Percentiles rank a stretch among this genome's conserved stretches.
Conservation (phyloP, 768 basidiomycete species). For the Daedaleopsis sinensis region DNA sequence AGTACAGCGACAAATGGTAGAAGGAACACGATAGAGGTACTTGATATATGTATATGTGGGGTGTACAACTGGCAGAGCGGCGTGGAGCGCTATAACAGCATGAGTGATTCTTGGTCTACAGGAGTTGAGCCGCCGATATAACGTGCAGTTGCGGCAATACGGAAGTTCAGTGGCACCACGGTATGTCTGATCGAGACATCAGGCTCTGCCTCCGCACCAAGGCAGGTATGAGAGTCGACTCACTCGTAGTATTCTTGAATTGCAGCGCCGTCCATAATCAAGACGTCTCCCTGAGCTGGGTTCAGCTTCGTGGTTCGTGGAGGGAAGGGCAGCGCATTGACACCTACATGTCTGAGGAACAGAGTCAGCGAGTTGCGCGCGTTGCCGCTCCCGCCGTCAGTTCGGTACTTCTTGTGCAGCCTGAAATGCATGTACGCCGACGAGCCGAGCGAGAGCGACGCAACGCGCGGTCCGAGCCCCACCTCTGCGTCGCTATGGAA, state of each 20-base stretch:
- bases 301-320: not conserved
- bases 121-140: slow-evolving; percentile 44
- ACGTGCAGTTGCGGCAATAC: slow-evolving; percentile 81
- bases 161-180: slow-evolving; percentile 72
- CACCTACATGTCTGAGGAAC: slow-evolving; percentile 65
- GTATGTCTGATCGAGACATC: slow-evolving; percentile 56
- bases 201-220: slow-evolving; percentile 5
- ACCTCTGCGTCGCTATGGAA: slow-evolving; percentile 81
- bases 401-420: slow-evolving; percentile 39
- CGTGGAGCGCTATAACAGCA: not conserved
- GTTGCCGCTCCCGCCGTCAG: slow-evolving; percentile 30
- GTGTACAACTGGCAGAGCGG: too few species aligned
- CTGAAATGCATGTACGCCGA: slow-evolving; percentile 84
- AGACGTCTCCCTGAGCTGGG: slow-evolving; percentile 64
- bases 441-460: slow-evolving; percentile 77
- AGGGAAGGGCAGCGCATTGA: not conserved
- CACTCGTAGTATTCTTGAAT: slow-evolving; percentile 77
- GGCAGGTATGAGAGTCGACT: slow-evolving; percentile 26
- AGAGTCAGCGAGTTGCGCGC: slow-evolving; percentile 50
- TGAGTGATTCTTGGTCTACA: not conserved
- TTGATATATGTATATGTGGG: not conserved
- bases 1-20: not conserved
- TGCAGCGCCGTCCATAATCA: slow-evolving; percentile 74
- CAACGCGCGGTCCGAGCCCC: slow-evolving; percentile 73
- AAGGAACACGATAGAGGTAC: not conserved